phyloP scores from a whole-genome alignment of 2,329 filamentous ascomycete species.

The Lachnellula cervina region DNA sequence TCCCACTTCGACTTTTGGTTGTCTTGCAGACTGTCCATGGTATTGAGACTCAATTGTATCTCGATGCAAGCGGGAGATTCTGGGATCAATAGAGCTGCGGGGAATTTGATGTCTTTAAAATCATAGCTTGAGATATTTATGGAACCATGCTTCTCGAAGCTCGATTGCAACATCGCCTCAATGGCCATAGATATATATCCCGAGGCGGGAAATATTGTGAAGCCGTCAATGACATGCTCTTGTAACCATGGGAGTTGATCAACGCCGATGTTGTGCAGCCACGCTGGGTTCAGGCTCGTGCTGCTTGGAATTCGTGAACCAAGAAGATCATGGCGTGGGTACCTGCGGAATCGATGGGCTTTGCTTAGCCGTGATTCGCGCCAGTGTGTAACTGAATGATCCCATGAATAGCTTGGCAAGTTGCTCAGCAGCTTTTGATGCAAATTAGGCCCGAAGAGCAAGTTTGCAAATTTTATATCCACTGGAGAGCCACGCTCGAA shows the following conservation, averaged over 20 bases:
- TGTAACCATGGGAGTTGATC: constrained; percentile 31
- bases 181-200: constrained; percentile 31
- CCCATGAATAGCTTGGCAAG: constrained; percentile 51
- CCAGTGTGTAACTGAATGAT: constrained; percentile 48
- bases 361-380: constrained; percentile 45
- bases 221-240: constrained; percentile 45
- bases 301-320: constrained; percentile 30
- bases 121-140: constrained; percentile 35
- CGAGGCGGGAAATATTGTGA: constrained; percentile 28
- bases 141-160: constrained; percentile 15
- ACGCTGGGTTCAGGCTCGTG: constrained; percentile 19
- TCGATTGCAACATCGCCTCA: constrained; percentile 25
- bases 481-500: no score
- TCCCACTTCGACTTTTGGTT: constrained; percentile 4
- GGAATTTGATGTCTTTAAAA: constrained; percentile 42
- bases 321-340: constrained; percentile 44
- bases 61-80: constrained; percentile 43
- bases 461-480: no score
- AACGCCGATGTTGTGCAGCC: constrained; percentile 27
- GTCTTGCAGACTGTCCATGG: no score
- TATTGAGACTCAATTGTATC: constrained; percentile 10
- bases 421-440: constrained; percentile 17
- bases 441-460: no score
- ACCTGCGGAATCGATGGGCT: constrained; percentile 40
- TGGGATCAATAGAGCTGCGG: constrained; percentile 48